Evolutionary conservation across 2,329 filamentous ascomycete species (phyloP).

Genomic region (Diaporthe velutina): DNA sequence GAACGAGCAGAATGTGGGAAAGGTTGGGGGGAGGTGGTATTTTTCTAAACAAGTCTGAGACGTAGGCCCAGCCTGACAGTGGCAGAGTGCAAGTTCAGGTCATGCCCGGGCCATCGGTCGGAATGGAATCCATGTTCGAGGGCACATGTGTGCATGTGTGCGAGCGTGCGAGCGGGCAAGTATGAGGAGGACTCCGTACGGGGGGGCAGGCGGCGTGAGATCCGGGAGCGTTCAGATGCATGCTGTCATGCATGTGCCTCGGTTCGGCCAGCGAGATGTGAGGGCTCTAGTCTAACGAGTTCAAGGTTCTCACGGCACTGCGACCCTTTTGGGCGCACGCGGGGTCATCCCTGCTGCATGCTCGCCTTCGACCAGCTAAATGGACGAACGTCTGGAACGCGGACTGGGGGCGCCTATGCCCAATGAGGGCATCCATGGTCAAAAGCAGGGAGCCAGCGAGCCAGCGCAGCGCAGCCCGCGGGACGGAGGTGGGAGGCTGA

Average conservation of each 20-base stretch:
- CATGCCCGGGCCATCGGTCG: background rate
- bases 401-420: slow-evolving; percentile 11
- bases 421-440: slow-evolving; percentile 26
- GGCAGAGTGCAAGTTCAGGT: slow-evolving; percentile 1
- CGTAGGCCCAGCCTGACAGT: slow-evolving; percentile 18
- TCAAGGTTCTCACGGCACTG: background rate
- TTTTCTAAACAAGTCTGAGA: slow-evolving; percentile 30
- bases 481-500: background rate
- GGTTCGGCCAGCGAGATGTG: slow-evolving; percentile 5
- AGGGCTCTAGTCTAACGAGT: background rate
- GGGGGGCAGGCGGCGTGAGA: background rate
- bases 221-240: slow-evolving; percentile 8
- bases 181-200: background rate
- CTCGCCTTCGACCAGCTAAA: background rate
- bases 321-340: background rate
- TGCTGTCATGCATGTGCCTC: slow-evolving; percentile 23
- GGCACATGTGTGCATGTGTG: background rate
- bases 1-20: background rate
- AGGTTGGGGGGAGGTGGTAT: slow-evolving; percentile 2
- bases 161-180: background rate
- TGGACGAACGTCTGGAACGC: slow-evolving; percentile 27
- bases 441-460: background rate
- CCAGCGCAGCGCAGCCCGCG: slow-evolving; percentile 12
- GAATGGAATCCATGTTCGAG: background rate
- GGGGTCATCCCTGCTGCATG: slow-evolving; percentile 10